A percentile compares a stretch with the other conserved stretches of the same genome.
These are phyloP conservation scores for Pseudopithomyces chartarum DNA, from an alignment of 2,329 filamentous ascomycete genomes.

Conservation along the genomic window DNA sequence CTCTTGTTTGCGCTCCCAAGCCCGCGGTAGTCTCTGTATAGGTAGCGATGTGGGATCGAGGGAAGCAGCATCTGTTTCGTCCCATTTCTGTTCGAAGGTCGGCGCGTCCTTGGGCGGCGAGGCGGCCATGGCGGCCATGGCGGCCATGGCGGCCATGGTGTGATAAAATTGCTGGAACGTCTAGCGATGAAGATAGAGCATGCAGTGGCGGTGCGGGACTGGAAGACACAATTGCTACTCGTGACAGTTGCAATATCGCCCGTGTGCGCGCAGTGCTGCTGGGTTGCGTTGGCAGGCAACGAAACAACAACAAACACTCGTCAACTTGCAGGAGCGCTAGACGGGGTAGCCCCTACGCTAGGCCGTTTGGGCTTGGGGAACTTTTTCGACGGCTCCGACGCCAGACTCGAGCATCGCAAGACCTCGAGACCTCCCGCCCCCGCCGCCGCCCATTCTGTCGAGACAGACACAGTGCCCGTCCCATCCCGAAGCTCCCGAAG, in stretches of 20 bases:
- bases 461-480: not conserved
- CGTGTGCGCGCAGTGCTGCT: slow-evolving; percentile 8
- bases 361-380: slow-evolving; percentile 5
- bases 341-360: slow-evolving; percentile 6
- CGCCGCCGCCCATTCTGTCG: not conserved
- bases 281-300: slow-evolving; percentile 14
- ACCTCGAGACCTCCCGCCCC: not conserved
- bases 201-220: not conserved
- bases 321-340: not conserved
- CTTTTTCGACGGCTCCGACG: slow-evolving; percentile 12
- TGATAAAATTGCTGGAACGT: slow-evolving; percentile 12
- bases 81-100: slow-evolving; percentile 46
- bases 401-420: not conserved
- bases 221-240: slow-evolving; percentile 1
- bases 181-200: slow-evolving; percentile 16
- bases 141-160: slow-evolving; percentile 23
- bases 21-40: slow-evolving; percentile 50
- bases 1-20: slow-evolving; percentile 55
- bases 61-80: slow-evolving; percentile 47
- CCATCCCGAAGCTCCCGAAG: too few species aligned
- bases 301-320: slow-evolving; percentile 9
- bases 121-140: slow-evolving; percentile 28
- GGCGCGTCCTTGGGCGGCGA: slow-evolving; percentile 37
- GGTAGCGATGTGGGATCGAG: slow-evolving; percentile 49
- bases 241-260: not conserved